phyloP scores from a whole-genome alignment of 2,329 filamentous ascomycete species.

The Dryadomyces quercus-mongolicae region DNA sequence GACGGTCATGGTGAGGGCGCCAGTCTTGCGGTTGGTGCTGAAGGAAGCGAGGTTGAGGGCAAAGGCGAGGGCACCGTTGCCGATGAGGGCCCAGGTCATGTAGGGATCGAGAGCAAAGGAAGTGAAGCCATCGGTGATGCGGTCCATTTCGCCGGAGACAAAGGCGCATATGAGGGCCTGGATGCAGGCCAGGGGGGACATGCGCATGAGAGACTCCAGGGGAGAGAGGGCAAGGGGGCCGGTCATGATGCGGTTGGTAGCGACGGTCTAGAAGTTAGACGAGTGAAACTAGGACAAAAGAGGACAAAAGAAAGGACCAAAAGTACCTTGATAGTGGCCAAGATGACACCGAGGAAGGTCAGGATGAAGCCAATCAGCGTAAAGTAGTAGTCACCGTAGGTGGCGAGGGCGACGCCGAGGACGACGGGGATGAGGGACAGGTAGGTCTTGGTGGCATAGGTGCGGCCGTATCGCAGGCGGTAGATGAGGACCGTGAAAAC shows the following conservation, averaged over 20 bases:
- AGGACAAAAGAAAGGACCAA: not conserved
- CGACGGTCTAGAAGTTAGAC: slow-evolving; percentile 36
- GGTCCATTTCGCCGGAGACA: slow-evolving; percentile 37
- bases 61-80: slow-evolving; percentile 43
- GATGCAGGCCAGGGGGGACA: slow-evolving; percentile 47
- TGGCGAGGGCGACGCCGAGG: slow-evolving; percentile 45
- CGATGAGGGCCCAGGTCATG: slow-evolving; percentile 25
- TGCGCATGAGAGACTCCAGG: slow-evolving; percentile 48
- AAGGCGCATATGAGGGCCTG: slow-evolving; percentile 41
- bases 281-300: not conserved
- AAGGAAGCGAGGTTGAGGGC: slow-evolving; percentile 45
- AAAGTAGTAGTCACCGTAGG: slow-evolving; percentile 51
- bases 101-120: slow-evolving; percentile 21
- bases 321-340: slow-evolving; percentile 40
- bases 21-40: slow-evolving; percentile 44
- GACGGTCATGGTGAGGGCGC: slow-evolving; percentile 47
- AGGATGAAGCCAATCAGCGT: slow-evolving; percentile 44
- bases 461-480: slow-evolving; percentile 40
- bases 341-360: slow-evolving; percentile 39
- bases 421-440: slow-evolving; percentile 49
- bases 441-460: slow-evolving; percentile 44
- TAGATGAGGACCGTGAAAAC: slow-evolving; percentile 52
- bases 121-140: slow-evolving; percentile 24
- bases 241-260: slow-evolving; percentile 53
- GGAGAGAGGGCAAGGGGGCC: slow-evolving; percentile 43